These are phyloP conservation scores for Hamamelis virginiana DNA, from an alignment of 164 flowering plant genomes.

Conservation along the genomic window DNA sequence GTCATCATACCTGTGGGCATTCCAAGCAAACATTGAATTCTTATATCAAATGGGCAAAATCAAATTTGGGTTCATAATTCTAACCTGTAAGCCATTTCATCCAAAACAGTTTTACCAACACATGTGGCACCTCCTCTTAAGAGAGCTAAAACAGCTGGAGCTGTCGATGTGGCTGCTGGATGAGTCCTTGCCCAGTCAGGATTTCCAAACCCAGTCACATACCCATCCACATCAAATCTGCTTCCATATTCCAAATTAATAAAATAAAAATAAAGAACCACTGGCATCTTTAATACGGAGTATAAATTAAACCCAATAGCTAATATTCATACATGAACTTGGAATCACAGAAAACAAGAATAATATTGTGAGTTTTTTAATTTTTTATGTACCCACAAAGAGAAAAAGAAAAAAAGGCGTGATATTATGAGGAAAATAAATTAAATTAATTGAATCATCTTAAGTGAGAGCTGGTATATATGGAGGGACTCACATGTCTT, in stretches of 20 bases:
- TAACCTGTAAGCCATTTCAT: conserved; percentile 98
- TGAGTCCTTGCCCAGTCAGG: conserved; percentile 97
- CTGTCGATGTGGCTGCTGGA: conserved; percentile 57
- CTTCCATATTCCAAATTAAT: neutral
- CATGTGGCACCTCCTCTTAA: conserved; percentile 75
- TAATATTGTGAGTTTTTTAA: neutral
- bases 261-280: neutral
- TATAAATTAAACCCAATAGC: no score
- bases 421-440: neutral
- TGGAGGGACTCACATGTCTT: conserved; percentile 67
- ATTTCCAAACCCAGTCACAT: conserved; percentile 87
- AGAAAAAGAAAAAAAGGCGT: neutral
- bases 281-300: neutral
- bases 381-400: no score
- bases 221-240: conserved; percentile 89
- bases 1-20: neutral
- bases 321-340: neutral
- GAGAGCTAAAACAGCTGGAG: conserved; percentile 64
- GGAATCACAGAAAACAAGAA: neutral
- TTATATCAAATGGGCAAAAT: neutral
- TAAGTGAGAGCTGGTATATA: neutral
- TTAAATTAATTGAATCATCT: neutral
- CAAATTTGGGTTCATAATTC: neutral
- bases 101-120: conserved; percentile 92
- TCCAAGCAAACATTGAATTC: neutral